Percentiles rank a stretch among this genome's conserved stretches.
Evolutionary conservation across 768 basidiomycete species (phyloP).

Genomic region (Kwoniella europaea): DNA sequence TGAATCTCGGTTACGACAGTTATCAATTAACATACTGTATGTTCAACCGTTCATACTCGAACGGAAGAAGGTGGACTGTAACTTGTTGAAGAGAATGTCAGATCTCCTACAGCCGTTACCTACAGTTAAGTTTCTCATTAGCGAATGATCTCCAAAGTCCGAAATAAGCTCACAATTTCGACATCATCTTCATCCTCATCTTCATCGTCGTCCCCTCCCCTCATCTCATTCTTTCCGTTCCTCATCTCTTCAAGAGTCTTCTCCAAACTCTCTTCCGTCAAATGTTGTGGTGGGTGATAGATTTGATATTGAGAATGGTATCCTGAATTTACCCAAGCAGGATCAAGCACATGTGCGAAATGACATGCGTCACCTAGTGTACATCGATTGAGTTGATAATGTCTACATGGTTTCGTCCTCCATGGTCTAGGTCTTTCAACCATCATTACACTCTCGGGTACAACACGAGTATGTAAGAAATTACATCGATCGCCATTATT

Average conservation of each 20-base stretch:
- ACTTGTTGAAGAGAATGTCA: slow-evolving; percentile 9
- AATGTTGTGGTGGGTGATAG: not conserved
- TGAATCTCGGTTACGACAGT: no score
- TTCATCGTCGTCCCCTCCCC: slow-evolving; percentile 28
- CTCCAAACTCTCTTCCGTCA: slow-evolving; percentile 34
- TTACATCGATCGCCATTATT: slow-evolving; percentile 41
- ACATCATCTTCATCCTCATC: slow-evolving; percentile 53
- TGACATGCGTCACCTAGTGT: slow-evolving; percentile 54
- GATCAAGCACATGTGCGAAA: slow-evolving; percentile 53
- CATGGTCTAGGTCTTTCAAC: slow-evolving; percentile 53
- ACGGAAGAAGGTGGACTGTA: slow-evolving; percentile 13
- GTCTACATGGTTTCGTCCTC: slow-evolving; percentile 50
- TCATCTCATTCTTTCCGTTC: not conserved
- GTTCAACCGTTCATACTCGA: not conserved
- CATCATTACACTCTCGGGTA: slow-evolving; percentile 42
- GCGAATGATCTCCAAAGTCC: not conserved
- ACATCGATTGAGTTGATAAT: slow-evolving; percentile 51
- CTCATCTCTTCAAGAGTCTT: slow-evolving; percentile 28
- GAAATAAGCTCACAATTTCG: slow-evolving; percentile 43
- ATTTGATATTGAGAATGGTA: not conserved
- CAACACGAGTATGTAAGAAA: slow-evolving; percentile 53
- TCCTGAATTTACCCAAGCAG: slow-evolving; percentile 22
- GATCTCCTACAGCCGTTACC: slow-evolving; percentile 5
- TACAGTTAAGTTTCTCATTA: not conserved
- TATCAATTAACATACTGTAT: no score